Evolutionary conservation across 2,329 filamentous ascomycete species (phyloP).

Genomic region (Aspergillus sp.): DNA sequence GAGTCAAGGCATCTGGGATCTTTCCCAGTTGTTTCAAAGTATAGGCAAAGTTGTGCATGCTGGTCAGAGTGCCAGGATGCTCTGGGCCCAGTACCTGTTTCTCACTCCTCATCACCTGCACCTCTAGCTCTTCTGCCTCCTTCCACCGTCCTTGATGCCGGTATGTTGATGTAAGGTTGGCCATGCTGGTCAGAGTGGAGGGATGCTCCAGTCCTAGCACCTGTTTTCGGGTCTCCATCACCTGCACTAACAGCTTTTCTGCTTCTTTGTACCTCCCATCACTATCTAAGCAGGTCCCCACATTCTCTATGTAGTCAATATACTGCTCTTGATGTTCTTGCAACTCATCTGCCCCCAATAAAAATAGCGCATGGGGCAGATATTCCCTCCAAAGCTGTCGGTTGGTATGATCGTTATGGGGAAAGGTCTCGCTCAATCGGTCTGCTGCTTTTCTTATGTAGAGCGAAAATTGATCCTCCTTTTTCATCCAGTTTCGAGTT

Average conservation of each 20-base stretch:
- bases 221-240: neutral
- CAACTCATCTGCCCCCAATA: too few species aligned
- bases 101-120: neutral
- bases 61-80: neutral
- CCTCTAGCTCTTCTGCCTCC: neutral
- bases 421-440: neutral
- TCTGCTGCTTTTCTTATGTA: slow-evolving; percentile 3
- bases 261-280: slow-evolving; percentile 4
- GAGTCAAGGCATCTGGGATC: too few species aligned
- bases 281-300: too few species aligned
- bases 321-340: too few species aligned
- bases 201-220: neutral
- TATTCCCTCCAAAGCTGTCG: neutral
- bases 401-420: slow-evolving; percentile 2
- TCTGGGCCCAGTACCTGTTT: slow-evolving; percentile 4
- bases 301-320: too few species aligned
- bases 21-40: too few species aligned
- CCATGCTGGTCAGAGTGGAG: neutral
- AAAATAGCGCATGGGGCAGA: neutral
- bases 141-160: neutral
- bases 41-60: too few species aligned
- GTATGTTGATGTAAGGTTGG: neutral
- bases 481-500: slow-evolving; percentile 5
- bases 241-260: slow-evolving; percentile 3
- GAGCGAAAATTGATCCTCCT: neutral